phyloP scores from a whole-genome alignment of 2,329 filamentous ascomycete species.

The Bimuria novae-zelandiae region DNA sequence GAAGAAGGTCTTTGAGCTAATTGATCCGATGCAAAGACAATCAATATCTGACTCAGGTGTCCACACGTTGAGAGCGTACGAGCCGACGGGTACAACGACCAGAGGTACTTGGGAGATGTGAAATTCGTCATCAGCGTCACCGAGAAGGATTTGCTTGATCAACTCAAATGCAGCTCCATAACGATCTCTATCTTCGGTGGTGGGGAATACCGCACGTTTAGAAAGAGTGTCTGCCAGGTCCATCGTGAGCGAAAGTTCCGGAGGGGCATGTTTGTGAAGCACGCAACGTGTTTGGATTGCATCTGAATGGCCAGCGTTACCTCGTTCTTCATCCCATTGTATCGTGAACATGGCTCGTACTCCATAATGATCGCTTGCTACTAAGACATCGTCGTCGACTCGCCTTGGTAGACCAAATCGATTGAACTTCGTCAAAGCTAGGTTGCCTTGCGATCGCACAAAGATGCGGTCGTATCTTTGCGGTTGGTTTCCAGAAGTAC shows the following conservation, averaged over 20 bases:
- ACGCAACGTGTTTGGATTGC: constrained; percentile 15
- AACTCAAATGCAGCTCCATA: constrained; percentile 54
- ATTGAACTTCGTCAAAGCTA: constrained; percentile 57
- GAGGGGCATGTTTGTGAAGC: constrained; percentile 14
- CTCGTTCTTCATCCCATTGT: constrained; percentile 23
- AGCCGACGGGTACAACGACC: constrained; percentile 66
- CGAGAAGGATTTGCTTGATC: constrained; percentile 53
- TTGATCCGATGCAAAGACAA: constrained; percentile 66
- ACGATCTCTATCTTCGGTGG: constrained; percentile 47
- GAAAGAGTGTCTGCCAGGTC: constrained; percentile 21
- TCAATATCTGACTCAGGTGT: constrained; percentile 66
- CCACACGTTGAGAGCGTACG: constrained; percentile 68
- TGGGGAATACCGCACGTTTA: constrained; percentile 51
- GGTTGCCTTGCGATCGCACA: constrained; percentile 49
- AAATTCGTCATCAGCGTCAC: constrained; percentile 16
- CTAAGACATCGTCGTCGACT: constrained; percentile 16
- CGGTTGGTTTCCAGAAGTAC: constrained; percentile 62
- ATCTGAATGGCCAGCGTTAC: constrained; percentile 2
- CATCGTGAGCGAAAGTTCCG: constrained; percentile 13
- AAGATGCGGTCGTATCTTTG: constrained; percentile 70
- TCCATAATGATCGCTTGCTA: constrained; percentile 60
- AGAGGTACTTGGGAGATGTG: constrained; percentile 44
- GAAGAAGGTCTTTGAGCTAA: constrained; percentile 66
- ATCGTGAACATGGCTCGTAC: constrained; percentile 45
- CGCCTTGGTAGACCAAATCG: constrained; percentile 58